Conservation (phyloP, 331 rosid species). For the Pyrus hybrid region DNA sequence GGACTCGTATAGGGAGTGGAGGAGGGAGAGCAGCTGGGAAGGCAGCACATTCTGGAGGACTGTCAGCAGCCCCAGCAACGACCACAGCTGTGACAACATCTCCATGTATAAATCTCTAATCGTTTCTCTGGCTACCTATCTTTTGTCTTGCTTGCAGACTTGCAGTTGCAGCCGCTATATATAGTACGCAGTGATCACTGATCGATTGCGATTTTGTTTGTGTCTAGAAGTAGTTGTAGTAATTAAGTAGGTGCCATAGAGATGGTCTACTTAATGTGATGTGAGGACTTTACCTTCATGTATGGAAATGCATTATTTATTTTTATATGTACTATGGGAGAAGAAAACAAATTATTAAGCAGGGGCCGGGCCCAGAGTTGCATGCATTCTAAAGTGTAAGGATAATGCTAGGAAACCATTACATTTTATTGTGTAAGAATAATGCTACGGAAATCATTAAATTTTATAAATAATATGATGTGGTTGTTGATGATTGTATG, state of each 20-base stretch:
- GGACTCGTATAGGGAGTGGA: conserved; percentile 69
- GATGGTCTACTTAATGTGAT: too few relatives aligned
- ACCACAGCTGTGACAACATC: conserved; percentile 81
- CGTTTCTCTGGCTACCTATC: background rate
- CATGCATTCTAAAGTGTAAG: too few relatives aligned
- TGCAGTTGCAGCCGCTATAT: background rate
- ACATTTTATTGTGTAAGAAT: too few relatives aligned
- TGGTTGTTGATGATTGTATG: too few relatives aligned
- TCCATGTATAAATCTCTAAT: conserved; percentile 26
- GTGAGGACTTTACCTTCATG: background rate
- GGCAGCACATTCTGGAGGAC: conserved; percentile 81
- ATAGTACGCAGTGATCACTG: background rate
- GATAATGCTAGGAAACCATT: too few relatives aligned
- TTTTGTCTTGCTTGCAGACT: background rate
- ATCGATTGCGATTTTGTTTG: conserved; percentile 10
- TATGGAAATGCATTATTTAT: background rate
- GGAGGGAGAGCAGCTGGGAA: conserved; percentile 67
- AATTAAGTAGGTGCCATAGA: background rate
- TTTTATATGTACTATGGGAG: background rate
- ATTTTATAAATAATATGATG: too few relatives aligned
- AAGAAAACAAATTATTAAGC: background rate
- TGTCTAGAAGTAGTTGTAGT: background rate
- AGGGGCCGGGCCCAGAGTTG: too few relatives aligned
- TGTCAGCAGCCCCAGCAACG: conserved; percentile 66
- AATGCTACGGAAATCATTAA: too few relatives aligned